These are phyloP conservation scores for Orbilia brochopaga DNA, from an alignment of 2,329 filamentous ascomycete genomes.

Conservation along the genomic window DNA sequence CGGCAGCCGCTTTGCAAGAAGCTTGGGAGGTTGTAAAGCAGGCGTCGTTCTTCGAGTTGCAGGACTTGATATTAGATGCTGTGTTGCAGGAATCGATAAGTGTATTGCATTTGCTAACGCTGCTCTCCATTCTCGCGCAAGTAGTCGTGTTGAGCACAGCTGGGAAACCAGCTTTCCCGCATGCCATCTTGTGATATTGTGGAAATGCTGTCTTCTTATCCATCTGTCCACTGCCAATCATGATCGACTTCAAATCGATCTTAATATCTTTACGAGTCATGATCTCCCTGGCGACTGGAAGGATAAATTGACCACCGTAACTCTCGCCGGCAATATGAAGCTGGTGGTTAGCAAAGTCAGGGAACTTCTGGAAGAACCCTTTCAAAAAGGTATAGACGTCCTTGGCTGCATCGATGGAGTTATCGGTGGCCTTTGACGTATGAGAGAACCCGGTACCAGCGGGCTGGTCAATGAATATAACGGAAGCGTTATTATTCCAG, in stretches of 20 bases:
- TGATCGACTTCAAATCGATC: slow-evolving; percentile 93
- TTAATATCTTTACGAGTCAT: slow-evolving; percentile 92
- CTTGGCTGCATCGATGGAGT: slow-evolving; percentile 94
- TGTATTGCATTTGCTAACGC: slow-evolving; percentile 84
- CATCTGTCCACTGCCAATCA: slow-evolving; percentile 95
- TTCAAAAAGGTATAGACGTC: slow-evolving; percentile 95
- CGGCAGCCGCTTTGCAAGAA: slow-evolving; percentile 33
- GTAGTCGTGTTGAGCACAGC: slow-evolving; percentile 78
- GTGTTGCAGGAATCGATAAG: slow-evolving; percentile 87
- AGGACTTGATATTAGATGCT: too few species aligned
- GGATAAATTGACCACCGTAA: slow-evolving; percentile 93
- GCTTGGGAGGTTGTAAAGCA: slow-evolving; percentile 46
- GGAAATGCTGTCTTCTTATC: slow-evolving; percentile 91
- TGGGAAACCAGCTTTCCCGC: slow-evolving; percentile 90
- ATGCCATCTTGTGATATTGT: slow-evolving; percentile 96
- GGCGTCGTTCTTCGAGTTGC: too few species aligned
- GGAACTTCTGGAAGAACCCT: slow-evolving; percentile 99
- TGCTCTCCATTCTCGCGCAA: slow-evolving; percentile 89
- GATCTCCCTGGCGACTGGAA: slow-evolving; percentile 88
- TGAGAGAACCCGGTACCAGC: slow-evolving; percentile 99
- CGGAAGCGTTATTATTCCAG: slow-evolving; percentile 96
- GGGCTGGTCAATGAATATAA: slow-evolving; percentile 99
- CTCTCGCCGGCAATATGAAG: slow-evolving; percentile 98
- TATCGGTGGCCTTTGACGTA: slow-evolving; percentile 80
- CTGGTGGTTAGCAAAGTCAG: slow-evolving; percentile 88